Evolutionary conservation across 805 yeast genomes (phyloP), one percentile per base, ranked within the genome.

Genomic region (Starmerella sirachaensis): DNA sequence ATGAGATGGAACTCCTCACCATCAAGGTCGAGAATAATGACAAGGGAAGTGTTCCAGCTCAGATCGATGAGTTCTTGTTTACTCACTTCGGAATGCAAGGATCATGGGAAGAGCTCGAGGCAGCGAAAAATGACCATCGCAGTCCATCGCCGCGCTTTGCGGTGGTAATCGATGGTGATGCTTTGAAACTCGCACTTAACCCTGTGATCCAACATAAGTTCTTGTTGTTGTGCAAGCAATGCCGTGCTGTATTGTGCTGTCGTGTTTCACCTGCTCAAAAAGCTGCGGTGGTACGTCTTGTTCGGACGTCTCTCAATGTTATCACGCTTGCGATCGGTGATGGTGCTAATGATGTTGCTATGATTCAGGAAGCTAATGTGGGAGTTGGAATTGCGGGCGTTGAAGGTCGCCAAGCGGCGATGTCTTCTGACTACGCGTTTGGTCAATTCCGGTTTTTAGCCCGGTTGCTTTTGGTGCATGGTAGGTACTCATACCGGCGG

Each of bases 331-430:
- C 88, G 0, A 76, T 80, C 55, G 93, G 93, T 26, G 93, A 80
- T 56, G 93, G 93, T 43, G 82, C 93, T 16, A 80, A 80, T 52
- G 93, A 80, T 58, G 93, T 80, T 30, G 83, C 93, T 8, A 80
- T 80, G 93, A 81, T 80, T 44, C 93, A 81, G 53, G 78, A 81
- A 21, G 88, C 93, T 4, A 76, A 81, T 55, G 76, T 80, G 17
- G 93, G 93, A 42, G 75, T 80, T 26, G 93, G 93, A 44, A 81
- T 80, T 50, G 88, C 86, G 3, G 93, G 93, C 46, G 88, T 78
- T 52, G 93, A 80, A 59, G 93, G 93, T 38, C 60, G 93, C 32
- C 88, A 79, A 52, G 93, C 93, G 2, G 91, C 74, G 6, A 80
- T 80, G 93, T 74, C 84, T 1, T 75, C 88, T 0, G 93, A 80